A percentile compares a stretch with the other conserved stretches of the same genome.
Conservation (phyloP, 1,284 basidiomycete species). For the Fomitopsis pinicola region DNA sequence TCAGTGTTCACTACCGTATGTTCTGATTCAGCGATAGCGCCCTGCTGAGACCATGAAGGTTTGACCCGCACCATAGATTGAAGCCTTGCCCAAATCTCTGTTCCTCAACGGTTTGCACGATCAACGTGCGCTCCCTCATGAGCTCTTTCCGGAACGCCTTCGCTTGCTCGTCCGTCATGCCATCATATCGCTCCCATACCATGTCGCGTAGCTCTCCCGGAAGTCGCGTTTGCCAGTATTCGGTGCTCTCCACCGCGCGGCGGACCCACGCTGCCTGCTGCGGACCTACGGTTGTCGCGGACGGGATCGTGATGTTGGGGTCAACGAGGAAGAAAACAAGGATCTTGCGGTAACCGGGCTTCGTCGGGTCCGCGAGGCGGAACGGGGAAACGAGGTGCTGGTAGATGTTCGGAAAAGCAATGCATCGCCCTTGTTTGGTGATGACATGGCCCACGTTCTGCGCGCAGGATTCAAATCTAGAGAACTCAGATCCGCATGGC, state of each 20-base stretch:
- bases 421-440: slow-evolving; percentile 17
- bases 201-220: slow-evolving; percentile 10
- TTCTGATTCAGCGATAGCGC: no score
- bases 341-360: slow-evolving; percentile 30
- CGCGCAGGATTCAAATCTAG: background rate
- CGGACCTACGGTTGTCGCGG: slow-evolving; percentile 14
- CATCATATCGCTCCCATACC: slow-evolving; percentile 1
- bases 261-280: slow-evolving; percentile 20
- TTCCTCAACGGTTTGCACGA: slow-evolving; percentile 6
- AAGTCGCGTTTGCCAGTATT: slow-evolving; percentile 6
- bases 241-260: slow-evolving; percentile 23
- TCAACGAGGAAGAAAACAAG: slow-evolving; percentile 31
- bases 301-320: slow-evolving; percentile 15
- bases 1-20: no score
- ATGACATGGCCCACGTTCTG: slow-evolving; percentile 20
- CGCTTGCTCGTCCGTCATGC: slow-evolving; percentile 6
- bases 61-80: slow-evolving; percentile 7
- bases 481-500: no score
- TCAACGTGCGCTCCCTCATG: slow-evolving; percentile 12
- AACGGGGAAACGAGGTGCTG: slow-evolving; percentile 32
- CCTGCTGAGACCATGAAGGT: no score
- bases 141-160: slow-evolving; percentile 9
- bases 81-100: slow-evolving; percentile 11
- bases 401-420: slow-evolving; percentile 32
- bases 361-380: slow-evolving; percentile 22